A percentile compares a stretch with the other conserved stretches of the same genome.
Conservation (phyloP, 2,329 filamentous ascomycete species). For the Trematosphaeria pertusa region DNA sequence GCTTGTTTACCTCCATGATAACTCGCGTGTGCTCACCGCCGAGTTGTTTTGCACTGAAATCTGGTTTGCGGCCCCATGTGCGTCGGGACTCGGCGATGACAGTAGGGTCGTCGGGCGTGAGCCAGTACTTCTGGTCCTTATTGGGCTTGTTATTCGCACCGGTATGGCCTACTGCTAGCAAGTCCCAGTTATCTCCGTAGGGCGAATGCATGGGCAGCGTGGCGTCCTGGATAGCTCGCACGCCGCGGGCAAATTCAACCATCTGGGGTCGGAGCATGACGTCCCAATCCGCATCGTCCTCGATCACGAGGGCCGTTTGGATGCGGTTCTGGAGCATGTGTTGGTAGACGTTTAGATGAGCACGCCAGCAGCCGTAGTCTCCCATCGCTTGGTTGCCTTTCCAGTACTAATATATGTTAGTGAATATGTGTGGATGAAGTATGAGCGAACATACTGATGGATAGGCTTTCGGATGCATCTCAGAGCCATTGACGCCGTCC, state of each 20-base stretch:
- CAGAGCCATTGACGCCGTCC: constrained; percentile 20
- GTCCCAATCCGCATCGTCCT: constrained; percentile 31
- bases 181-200: constrained; percentile 46
- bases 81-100: constrained; percentile 11
- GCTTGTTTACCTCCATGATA: constrained; percentile 12
- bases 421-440: neutral
- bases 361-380: constrained; percentile 20
- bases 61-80: constrained; percentile 16
- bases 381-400: constrained; percentile 4
- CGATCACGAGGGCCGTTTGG: constrained; percentile 22
- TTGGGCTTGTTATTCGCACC: constrained; percentile 23
- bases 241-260: constrained; percentile 22
- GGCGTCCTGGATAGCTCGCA: constrained; percentile 13
- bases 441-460: constrained; percentile 5
- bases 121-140: constrained; percentile 16
- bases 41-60: constrained; percentile 12
- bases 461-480: constrained; percentile 12
- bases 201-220: constrained; percentile 24
- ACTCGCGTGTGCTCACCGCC: constrained; percentile 13
- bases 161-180: constrained; percentile 48
- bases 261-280: constrained; percentile 24
- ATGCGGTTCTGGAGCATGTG: constrained; percentile 19
- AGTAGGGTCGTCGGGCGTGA: constrained; percentile 20
- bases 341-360: constrained; percentile 21
- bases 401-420: constrained; percentile 12